A percentile compares a stretch with the other conserved stretches of the same genome.
Conservation (phyloP, 176 grass and related monocot genomes). For the Carex parvula region DNA sequence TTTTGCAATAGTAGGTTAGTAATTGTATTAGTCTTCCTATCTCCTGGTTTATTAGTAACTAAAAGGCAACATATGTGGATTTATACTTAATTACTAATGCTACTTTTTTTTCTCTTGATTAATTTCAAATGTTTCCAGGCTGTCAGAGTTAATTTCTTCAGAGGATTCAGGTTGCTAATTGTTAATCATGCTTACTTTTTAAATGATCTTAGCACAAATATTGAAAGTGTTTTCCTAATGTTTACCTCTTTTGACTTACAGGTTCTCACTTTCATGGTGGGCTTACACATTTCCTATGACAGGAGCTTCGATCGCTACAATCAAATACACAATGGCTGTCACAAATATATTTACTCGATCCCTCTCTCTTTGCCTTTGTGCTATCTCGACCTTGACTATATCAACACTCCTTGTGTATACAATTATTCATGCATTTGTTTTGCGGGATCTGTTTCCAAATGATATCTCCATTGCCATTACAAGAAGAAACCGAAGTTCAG, state of each 20-base stretch:
- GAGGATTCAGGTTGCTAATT: conserved; percentile 49
- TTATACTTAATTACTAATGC: neutral
- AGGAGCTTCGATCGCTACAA: conserved; percentile 64
- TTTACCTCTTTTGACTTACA: neutral
- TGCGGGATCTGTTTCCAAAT: conserved; percentile 86
- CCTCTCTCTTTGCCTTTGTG: conserved; percentile 59
- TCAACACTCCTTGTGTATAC: conserved; percentile 62
- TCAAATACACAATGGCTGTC: conserved; percentile 64
- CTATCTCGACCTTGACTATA: conserved; percentile 71
- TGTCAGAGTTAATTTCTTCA: conserved; percentile 89
- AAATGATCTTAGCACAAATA: neutral
- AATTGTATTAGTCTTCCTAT: neutral
- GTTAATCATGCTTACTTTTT: neutral
- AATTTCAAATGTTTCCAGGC: conserved; percentile 35
- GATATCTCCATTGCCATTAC: conserved; percentile 96
- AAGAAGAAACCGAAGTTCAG: conserved; percentile 66
- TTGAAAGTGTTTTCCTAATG: neutral
- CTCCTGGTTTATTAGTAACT: neutral
- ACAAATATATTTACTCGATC: conserved; percentile 58
- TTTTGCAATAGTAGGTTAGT: neutral
- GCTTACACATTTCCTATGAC: conserved; percentile 98
- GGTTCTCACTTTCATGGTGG: conserved; percentile 98
- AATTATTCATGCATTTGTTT: conserved; percentile 77
- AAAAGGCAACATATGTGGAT: neutral
- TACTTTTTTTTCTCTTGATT: neutral